Conservation (phyloP, 2,329 filamentous ascomycete species). For the Xylariomycetidae sp. region DNA sequence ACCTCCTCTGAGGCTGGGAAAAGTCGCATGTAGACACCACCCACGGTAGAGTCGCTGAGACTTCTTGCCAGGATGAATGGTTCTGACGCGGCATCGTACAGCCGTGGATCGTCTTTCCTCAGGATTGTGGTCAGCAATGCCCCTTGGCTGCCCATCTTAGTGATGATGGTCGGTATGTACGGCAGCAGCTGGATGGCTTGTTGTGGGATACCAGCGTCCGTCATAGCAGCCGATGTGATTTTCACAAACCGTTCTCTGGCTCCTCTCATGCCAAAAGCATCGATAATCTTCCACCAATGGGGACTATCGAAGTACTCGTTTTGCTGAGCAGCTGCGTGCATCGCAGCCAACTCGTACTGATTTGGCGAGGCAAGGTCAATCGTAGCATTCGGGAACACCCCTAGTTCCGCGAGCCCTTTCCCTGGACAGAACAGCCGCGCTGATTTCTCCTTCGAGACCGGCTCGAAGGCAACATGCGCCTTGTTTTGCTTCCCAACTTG, state of each 20-base stretch:
- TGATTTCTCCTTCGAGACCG: conserved; percentile 79
- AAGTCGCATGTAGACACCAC: conserved; percentile 76
- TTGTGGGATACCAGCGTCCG: conserved; percentile 76
- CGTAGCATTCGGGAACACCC: conserved; percentile 54
- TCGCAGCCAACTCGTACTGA: conserved; percentile 69
- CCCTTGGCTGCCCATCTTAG: conserved; percentile 72
- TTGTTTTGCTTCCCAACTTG: conserved; percentile 48
- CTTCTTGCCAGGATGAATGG: conserved; percentile 67
- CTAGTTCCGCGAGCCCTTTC: conserved; percentile 32
- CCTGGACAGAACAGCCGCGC: conserved; percentile 54
- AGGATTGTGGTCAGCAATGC: conserved; percentile 72
- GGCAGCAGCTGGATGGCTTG: conserved; percentile 80
- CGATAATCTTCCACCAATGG: conserved; percentile 74
- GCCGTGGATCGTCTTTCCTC: conserved; percentile 56
- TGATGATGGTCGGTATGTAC: conserved; percentile 77
- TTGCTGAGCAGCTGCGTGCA: conserved; percentile 65
- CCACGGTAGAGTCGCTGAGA: conserved; percentile 45
- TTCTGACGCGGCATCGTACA: conserved; percentile 56
- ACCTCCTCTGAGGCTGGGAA: conserved; percentile 64
- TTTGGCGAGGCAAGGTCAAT: conserved; percentile 80
- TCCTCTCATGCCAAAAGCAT: conserved; percentile 69
- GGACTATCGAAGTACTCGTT: conserved; percentile 61
- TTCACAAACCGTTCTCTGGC: conserved; percentile 66
- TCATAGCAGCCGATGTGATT: conserved; percentile 60
- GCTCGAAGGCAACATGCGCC: conserved; percentile 72